Conservation (phyloP, 2,329 filamentous ascomycete species). For the Colletotrichum kahawae region DNA sequence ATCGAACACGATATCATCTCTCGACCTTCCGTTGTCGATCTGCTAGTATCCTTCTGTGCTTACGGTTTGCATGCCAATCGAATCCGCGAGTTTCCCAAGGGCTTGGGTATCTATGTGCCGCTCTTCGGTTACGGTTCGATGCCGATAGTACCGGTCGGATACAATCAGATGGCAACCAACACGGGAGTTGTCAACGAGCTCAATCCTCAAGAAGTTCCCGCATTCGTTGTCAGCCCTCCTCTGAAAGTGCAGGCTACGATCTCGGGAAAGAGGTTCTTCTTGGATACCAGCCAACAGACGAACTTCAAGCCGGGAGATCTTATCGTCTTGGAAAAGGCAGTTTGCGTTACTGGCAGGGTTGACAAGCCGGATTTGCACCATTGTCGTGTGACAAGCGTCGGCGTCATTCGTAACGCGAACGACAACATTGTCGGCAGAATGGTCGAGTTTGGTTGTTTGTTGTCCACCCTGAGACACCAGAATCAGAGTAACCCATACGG, state of each 20-base stretch:
- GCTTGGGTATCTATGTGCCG: conserved; percentile 42
- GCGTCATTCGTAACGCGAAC: conserved; percentile 30
- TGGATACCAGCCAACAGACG: conserved; percentile 25
- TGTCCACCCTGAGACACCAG: background rate
- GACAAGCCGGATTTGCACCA: background rate
- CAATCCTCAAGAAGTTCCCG: background rate
- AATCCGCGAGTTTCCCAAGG: conserved; percentile 49
- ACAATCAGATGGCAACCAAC: background rate
- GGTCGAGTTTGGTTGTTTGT: conserved; percentile 2
- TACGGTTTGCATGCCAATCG: conserved; percentile 48
- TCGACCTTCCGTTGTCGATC: conserved; percentile 82
- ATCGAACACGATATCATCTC: conserved; percentile 84
- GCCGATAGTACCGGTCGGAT: background rate
- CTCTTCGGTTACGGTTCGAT: background rate
- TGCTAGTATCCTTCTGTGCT: conserved; percentile 85
- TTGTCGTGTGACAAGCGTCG: conserved; percentile 7
- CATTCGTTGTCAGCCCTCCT: background rate
- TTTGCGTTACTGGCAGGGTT: background rate
- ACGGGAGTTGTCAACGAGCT: background rate
- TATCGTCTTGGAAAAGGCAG: conserved; percentile 2
- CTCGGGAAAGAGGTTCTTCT: conserved; percentile 26
- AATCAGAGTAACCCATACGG: background rate
- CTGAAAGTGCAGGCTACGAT: background rate
- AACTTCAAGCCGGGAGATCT: conserved; percentile 9
- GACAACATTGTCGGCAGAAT: conserved; percentile 29